Conservation (phyloP, 1,284 basidiomycete genomes). For the Hemileia vastatrix region DNA sequence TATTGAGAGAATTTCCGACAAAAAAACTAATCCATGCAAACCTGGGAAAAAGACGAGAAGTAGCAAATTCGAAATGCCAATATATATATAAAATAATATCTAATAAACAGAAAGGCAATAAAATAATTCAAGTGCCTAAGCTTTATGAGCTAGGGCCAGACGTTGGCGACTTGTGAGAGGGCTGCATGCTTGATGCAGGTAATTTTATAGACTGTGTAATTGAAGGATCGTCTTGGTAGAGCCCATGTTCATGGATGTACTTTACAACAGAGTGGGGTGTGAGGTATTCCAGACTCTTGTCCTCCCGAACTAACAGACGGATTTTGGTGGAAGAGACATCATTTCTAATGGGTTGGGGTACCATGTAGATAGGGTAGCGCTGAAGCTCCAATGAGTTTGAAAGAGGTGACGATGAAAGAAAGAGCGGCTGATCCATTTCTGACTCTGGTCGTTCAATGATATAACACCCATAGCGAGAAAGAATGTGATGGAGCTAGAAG, state of each 20-base stretch:
- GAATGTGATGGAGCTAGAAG: constrained; percentile 77
- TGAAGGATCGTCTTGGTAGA: constrained; percentile 23
- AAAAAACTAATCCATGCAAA: no score
- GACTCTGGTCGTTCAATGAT: constrained; percentile 93
- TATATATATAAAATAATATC: no score
- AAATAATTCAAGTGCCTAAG: no score
- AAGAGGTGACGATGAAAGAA: constrained; percentile 3
- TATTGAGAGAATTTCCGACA: no score
- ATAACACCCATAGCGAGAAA: constrained; percentile 84
- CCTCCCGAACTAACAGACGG: constrained; percentile 9
- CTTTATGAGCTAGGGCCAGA: no score
- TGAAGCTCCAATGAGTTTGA: constrained; percentile 17
- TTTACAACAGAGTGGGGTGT: constrained; percentile 9
- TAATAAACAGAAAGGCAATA: no score
- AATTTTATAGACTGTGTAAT: no score
- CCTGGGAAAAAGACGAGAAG: no score
- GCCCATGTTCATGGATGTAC: constrained; percentile 12
- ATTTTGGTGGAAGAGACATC: constrained; percentile 21
- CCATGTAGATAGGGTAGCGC: constrained; percentile 8
- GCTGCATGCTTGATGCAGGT: no score
- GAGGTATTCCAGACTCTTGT: constrained; percentile 12
- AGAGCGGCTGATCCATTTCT: constrained; percentile 53
- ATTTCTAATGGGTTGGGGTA: constrained; percentile 14
- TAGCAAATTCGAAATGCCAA: no score
- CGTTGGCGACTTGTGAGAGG: no score